Conservation (phyloP, 192 early-diverging fungal species). For the Mortierella hygrophila region DNA sequence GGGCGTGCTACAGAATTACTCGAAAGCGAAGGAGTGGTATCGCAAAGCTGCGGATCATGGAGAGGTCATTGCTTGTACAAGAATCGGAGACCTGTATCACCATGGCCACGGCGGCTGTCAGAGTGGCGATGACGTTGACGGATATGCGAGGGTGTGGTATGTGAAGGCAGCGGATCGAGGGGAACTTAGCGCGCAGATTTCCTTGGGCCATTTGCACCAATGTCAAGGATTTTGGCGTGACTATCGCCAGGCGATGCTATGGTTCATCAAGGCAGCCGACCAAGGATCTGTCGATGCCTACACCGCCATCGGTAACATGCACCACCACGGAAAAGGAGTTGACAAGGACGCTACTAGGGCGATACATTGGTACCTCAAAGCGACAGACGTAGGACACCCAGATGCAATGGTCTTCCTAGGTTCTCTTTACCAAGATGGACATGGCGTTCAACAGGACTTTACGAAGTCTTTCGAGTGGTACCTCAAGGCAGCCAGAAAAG, state of each 20-base stretch:
- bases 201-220: neutral
- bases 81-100: slow-evolving; percentile 76
- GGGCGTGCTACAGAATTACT: slow-evolving; percentile 59
- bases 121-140: too few relatives aligned
- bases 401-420: slow-evolving; percentile 80
- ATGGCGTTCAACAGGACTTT: slow-evolving; percentile 32
- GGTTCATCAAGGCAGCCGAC: slow-evolving; percentile 58
- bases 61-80: slow-evolving; percentile 81
- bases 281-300: slow-evolving; percentile 53
- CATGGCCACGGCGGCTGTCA: slow-evolving; percentile 53
- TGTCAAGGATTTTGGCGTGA: neutral
- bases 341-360: neutral
- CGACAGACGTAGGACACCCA: slow-evolving; percentile 71
- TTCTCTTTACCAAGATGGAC: slow-evolving; percentile 78
- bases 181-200: neutral
- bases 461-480: slow-evolving; percentile 66
- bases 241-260: slow-evolving; percentile 59
- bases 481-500: neutral
- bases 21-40: slow-evolving; percentile 68
- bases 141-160: neutral
- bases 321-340: neutral
- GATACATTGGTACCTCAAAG: slow-evolving; percentile 66
- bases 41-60: slow-evolving; percentile 69
- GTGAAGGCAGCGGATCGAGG: neutral
- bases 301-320: slow-evolving; percentile 50